phyloP scores from a whole-genome alignment of 192 early-diverging fungal genomes.

The Backusella macrospora region DNA sequence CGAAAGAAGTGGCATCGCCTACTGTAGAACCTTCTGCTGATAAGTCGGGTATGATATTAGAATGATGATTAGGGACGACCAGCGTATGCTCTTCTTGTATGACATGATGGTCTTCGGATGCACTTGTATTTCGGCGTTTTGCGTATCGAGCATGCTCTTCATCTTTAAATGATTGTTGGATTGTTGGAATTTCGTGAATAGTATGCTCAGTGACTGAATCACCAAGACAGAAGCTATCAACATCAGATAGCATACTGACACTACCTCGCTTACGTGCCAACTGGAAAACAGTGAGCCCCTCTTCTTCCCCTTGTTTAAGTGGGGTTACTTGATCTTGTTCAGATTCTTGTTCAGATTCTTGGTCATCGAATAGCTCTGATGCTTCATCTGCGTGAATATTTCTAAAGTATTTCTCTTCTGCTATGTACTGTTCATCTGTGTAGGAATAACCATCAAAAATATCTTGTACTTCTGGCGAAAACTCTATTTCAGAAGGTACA shows the following conservation, averaged over 20 bases:
- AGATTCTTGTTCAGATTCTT: conserved; percentile 27
- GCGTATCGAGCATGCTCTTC: conserved; percentile 13
- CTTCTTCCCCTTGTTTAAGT: not conserved
- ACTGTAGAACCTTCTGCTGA: not conserved
- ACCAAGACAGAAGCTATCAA: conserved; percentile 26
- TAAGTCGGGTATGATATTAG: conserved; percentile 10
- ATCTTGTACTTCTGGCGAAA: conserved; percentile 35
- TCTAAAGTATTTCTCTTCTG: not conserved
- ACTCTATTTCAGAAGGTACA: conserved; percentile 28
- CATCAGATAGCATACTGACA: conserved; percentile 39
- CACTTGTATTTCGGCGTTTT: conserved; percentile 24
- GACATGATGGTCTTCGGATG: conserved; percentile 11
- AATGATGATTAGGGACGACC: too few relatives aligned
- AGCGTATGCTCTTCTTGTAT: not conserved
- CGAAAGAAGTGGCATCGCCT: not conserved
- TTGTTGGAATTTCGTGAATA: not conserved
- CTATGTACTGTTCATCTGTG: conserved; percentile 23
- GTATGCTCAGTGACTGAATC: not conserved
- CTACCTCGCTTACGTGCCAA: conserved; percentile 38
- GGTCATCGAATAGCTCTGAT: conserved; percentile 31
- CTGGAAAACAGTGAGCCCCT: conserved; percentile 13
- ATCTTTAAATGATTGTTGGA: conserved; percentile 12
- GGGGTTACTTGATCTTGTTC: not conserved
- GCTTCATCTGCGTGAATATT: not conserved
- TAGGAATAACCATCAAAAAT: conserved; percentile 45